These are phyloP conservation scores for Calonectria leucothoes DNA, from an alignment of 2,329 filamentous ascomycete genomes.

Conservation along the genomic window DNA sequence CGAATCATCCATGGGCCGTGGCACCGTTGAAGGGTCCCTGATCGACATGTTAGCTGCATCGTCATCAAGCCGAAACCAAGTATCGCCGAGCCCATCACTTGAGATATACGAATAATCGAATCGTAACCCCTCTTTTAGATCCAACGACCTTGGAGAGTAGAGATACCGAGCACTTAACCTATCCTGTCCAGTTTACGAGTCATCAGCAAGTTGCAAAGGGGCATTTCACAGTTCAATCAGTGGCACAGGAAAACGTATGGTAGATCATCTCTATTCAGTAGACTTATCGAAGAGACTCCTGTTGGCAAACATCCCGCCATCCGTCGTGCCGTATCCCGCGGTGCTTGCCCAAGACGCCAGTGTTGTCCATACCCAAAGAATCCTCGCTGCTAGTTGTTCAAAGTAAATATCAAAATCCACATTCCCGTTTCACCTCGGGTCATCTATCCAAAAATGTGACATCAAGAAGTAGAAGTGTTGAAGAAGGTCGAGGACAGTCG, in stretches of 20 bases:
- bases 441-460: slow-evolving; percentile 41
- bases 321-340: slow-evolving; percentile 42
- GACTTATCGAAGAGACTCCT: slow-evolving; percentile 36
- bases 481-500: slow-evolving; percentile 26
- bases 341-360: slow-evolving; percentile 44
- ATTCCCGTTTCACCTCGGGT: slow-evolving; percentile 35
- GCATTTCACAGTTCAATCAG: background rate
- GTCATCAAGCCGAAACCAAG: background rate
- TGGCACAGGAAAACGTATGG: background rate
- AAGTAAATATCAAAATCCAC: slow-evolving; percentile 37
- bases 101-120: background rate
- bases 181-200: too few relatives aligned
- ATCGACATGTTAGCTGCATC: background rate
- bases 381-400: slow-evolving; percentile 29
- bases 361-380: slow-evolving; percentile 39
- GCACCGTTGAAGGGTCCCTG: background rate
- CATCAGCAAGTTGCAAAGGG: too few relatives aligned
- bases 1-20: background rate
- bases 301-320: slow-evolving; percentile 41
- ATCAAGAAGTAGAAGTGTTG: slow-evolving; percentile 25
- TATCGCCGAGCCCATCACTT: background rate
- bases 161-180: too few relatives aligned
- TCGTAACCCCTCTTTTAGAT: background rate
- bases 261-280: slow-evolving; percentile 44
- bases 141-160: background rate